Base-by-base conservation (phyloP, 768 basidiomycete species). In the Tulasnella sp. region DNA sequence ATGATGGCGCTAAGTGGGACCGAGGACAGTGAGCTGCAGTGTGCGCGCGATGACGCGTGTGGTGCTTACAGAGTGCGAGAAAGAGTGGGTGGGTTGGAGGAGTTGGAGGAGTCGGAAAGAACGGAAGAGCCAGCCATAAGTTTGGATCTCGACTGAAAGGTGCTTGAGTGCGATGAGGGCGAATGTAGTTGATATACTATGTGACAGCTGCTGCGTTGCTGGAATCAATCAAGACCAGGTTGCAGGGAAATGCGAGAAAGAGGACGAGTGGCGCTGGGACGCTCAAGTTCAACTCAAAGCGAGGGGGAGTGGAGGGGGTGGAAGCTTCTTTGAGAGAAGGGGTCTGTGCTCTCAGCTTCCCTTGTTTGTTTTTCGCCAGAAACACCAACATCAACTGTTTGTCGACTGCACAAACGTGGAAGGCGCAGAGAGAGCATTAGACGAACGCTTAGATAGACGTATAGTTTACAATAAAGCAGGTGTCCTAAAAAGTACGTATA, bases 1-100 rank as follows among this genome's bases (percentile, higher is more conserved):
- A 96, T 94, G 78, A 79, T 79, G n/a, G 78, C 78, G 24, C 78
- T 79, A 6, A 46, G 18, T 24, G 24, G 22, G 3, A 24, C 11
- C 12, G 37, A 40, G 48, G 22, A 11, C 46, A 8, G 24, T 54
- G 6, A 34, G 31, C 8, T 20, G 40, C 4, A 3, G 34, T 0
- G 8, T 24, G 58, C 12, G 28, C 22, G 58, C 76, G 76, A 77
- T 58, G 37, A 28, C 20, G 46, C 41, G 5, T 8, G 6, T 7
- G 31, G 41, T 6, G 37, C 76, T 77, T 31, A 77, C 76, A 77
- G 54, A 54, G 76, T 77, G 58, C 76, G 76, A 77, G 76, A 77
- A 77, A 58, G 76, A 50, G 42, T 34, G 76, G 42, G n/a, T 9
- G 76, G 40, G 48, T 40, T 41, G 34, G 76, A 40, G 44, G 44